Percentiles rank a stretch among this genome's conserved stretches.
Conservation (phyloP, 2,329 filamentous ascomycete genomes). For the Xylariaceae sp. region DNA sequence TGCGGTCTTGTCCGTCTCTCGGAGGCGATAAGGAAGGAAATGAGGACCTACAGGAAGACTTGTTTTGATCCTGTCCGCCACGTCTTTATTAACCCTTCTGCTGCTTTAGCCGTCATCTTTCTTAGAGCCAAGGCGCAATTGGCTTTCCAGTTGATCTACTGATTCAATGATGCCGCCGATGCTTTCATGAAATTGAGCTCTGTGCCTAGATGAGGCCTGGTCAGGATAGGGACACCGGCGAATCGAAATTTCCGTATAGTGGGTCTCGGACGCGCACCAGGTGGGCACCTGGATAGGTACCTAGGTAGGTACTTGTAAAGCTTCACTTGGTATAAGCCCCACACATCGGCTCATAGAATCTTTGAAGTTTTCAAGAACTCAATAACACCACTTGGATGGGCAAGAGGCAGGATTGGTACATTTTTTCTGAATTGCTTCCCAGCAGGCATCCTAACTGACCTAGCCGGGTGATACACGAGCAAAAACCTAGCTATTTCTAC, state of each 20-base stretch:
- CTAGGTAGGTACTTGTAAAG: neutral
- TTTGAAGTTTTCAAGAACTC: too few species aligned
- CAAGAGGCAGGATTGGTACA: conserved; percentile 1
- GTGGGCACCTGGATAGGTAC: too few species aligned
- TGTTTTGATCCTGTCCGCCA: conserved; percentile 41
- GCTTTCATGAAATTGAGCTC: conserved; percentile 9
- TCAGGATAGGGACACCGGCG: conserved; percentile 6
- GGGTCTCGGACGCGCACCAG: conserved; percentile 14
- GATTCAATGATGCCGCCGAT: neutral
- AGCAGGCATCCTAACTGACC: conserved; percentile 26
- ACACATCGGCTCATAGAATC: too few species aligned
- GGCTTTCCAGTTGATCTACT: neutral
- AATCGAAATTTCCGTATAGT: conserved; percentile 30
- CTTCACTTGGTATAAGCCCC: neutral
- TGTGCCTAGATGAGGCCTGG: too few species aligned
- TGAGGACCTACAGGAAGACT: conserved; percentile 41
- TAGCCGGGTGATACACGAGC: conserved; percentile 20
- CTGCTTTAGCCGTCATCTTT: conserved; percentile 22
- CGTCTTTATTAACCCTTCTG: conserved; percentile 23
- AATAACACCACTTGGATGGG: too few species aligned
- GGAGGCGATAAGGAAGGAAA: neutral
- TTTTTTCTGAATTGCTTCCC: conserved; percentile 18
- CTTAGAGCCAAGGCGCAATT: neutral
- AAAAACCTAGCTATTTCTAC: conserved; percentile 24
- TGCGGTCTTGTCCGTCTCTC: neutral